Percentiles rank a stretch among this genome's conserved stretches.
Conservation (phyloP, 2,329 filamentous ascomycete genomes). For the Sphaerostilbella broomeana region DNA sequence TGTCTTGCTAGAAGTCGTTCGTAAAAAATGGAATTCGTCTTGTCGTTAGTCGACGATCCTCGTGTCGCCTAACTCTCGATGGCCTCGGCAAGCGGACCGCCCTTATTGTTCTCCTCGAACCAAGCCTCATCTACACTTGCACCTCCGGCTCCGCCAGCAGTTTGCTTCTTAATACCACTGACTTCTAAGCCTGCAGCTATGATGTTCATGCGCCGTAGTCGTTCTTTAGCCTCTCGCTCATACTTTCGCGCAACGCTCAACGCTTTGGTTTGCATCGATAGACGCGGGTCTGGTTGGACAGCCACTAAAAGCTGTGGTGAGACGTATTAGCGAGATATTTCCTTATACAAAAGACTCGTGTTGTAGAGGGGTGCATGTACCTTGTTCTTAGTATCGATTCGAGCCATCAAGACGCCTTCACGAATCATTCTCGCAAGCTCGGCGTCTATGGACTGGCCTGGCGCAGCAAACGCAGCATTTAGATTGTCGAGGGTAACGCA, state of each 20-base stretch:
- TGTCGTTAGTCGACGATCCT: neutral
- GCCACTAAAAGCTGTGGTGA: constrained; percentile 60
- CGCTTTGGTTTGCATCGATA: constrained; percentile 62
- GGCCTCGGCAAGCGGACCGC: neutral
- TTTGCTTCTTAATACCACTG: constrained; percentile 18
- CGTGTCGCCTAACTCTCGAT: constrained; percentile 7
- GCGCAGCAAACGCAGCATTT: constrained; percentile 64
- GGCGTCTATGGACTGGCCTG: constrained; percentile 56
- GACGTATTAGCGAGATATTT: too few relatives aligned
- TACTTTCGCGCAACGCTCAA: constrained; percentile 64
- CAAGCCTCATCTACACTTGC: constrained; percentile 26
- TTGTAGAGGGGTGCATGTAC: constrained; percentile 32
- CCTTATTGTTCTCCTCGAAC: constrained; percentile 25
- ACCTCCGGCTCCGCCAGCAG: constrained; percentile 7
- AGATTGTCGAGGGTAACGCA: constrained; percentile 76
- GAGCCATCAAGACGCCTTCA: constrained; percentile 62
- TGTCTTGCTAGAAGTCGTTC: too few relatives aligned
- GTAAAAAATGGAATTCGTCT: too few relatives aligned
- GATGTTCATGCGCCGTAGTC: constrained; percentile 72
- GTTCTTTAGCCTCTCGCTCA: constrained; percentile 66
- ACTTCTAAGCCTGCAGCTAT: constrained; percentile 70
- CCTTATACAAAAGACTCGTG: neutral
- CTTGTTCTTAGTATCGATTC: constrained; percentile 77
- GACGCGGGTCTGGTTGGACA: constrained; percentile 58
- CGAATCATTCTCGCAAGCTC: constrained; percentile 79